Evolutionary conservation across 75 land plant species (phyloP), one percentile per base, ranked within the genome.

Genomic region (Larix kaempferi): DNA sequence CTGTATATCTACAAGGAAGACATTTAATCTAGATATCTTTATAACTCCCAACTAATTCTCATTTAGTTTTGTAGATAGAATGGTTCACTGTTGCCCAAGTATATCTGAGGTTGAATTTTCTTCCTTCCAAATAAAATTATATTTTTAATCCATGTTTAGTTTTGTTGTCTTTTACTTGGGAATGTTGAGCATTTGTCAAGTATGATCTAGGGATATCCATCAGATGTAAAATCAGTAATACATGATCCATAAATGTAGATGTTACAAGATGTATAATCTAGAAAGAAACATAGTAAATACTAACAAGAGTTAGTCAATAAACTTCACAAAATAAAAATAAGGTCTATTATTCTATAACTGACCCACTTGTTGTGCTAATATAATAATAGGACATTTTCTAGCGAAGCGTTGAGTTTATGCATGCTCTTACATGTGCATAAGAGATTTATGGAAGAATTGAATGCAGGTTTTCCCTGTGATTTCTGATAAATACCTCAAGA

Each of bases 401-500:
- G 5, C 13, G 25, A 74, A 19, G 16, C 44, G 56, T 15, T 27
- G 52, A 58, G 75, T 41, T 33, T 67, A 57, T 74, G 77, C 37
- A 69, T 79, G 59, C 71, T 71, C 78, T 81, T 22, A 77, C 25
- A 41, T 49, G 17, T 23, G 44, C 22, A 56, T 6, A 77, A 37
- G 81, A 35, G 57, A 84, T 80, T 33, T 81, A 62, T 35, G 93
- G 93, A 44, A 91, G 67, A 59, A 81, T 81, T 25, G 72, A 56
- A 25, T 89, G 89, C 77, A 89, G 83, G 3, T 71, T 63, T 35
- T 91, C 93, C 10, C 91, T 89, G 76, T 82, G 63, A 73, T 76
- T 80, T 69, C 82, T 78, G 22, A 91, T 82, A n/a, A 81, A 63
- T 61, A 58, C 61, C 57, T 81, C 84, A 55, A 91, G 77, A 61